These are phyloP conservation scores for Pseudevernia furfuracea DNA, from an alignment of 495 filamentous ascomycete genomes.

Conservation along the genomic window DNA sequence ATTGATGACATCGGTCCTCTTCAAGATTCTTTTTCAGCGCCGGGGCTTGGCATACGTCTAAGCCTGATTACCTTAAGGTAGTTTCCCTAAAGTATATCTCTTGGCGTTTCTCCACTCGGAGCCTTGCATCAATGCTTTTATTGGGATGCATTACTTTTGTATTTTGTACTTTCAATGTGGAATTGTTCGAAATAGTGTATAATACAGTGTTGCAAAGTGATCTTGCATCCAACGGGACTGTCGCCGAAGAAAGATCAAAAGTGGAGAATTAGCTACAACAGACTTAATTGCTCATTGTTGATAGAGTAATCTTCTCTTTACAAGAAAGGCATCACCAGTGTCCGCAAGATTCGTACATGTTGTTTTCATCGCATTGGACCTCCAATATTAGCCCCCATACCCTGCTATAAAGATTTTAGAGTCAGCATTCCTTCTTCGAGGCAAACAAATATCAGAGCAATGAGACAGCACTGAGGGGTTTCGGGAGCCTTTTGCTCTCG, in stretches of 20 bases:
- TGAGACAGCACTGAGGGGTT: not conserved
- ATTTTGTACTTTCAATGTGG: too few species aligned
- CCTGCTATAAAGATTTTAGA: constrained; percentile 33
- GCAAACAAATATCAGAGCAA: not conserved
- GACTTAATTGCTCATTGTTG: not conserved
- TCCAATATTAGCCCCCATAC: constrained; percentile 53
- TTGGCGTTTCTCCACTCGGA: constrained; percentile 4
- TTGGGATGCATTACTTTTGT: too few species aligned
- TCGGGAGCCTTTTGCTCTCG: not conserved
- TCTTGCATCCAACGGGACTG: constrained; percentile 2
- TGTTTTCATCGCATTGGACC: constrained; percentile 24
- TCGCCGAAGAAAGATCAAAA: constrained; percentile 11
- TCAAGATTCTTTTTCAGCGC: constrained; percentile 7
- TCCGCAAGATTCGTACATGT: not conserved
- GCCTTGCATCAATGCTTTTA: not conserved
- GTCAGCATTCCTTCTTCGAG: not conserved
- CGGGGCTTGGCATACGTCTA: constrained; percentile 8
- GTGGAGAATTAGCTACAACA: constrained; percentile 20
- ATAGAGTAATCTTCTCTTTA: not conserved
- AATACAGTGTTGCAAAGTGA: constrained; percentile 7
- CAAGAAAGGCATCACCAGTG: not conserved
- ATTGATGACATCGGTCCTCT: constrained; percentile 17
- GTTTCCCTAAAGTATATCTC: too few species aligned
- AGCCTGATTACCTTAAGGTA: constrained; percentile 16
- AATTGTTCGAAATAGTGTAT: not conserved